Conservation (phyloP, 805 yeast species). For the Wickerhamiella australiensis region DNA sequence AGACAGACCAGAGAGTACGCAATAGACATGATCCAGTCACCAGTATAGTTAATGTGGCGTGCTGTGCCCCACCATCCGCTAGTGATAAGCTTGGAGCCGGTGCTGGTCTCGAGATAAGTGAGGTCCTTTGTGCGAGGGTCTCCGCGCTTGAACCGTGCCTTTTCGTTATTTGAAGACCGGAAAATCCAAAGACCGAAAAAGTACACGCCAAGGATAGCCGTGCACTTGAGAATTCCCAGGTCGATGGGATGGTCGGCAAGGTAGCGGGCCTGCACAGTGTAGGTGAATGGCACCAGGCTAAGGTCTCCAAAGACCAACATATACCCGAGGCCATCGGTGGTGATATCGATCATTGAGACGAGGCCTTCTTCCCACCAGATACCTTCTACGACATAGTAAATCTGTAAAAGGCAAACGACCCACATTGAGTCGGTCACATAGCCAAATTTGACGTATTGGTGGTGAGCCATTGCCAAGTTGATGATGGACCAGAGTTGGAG, state of each 20-base stretch:
- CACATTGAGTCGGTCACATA: slow-evolving; percentile 58
- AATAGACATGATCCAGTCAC: slow-evolving; percentile 86
- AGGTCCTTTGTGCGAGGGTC: slow-evolving; percentile 48
- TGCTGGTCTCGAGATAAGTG: slow-evolving; percentile 55
- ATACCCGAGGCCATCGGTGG: slow-evolving; percentile 94
- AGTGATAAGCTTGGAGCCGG: slow-evolving; percentile 66
- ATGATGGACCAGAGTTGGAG: slow-evolving; percentile 73
- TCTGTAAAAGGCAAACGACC: slow-evolving; percentile 57
- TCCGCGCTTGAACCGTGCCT: slow-evolving; percentile 72
- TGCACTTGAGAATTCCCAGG: slow-evolving; percentile 35
- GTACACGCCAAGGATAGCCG: slow-evolving; percentile 38
- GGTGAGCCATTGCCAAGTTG: slow-evolving; percentile 67
- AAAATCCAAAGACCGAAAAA: slow-evolving; percentile 66
- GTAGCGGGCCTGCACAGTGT: slow-evolving; percentile 75
- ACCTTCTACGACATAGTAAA: slow-evolving; percentile 80
- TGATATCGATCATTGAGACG: slow-evolving; percentile 87
- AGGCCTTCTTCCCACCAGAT: slow-evolving; percentile 83
- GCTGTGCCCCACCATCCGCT: slow-evolving; percentile 96
- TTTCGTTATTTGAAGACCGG: slow-evolving; percentile 73
- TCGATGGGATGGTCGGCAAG: slow-evolving; percentile 50
- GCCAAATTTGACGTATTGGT: slow-evolving; percentile 55
- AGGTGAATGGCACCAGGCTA: slow-evolving; percentile 84
- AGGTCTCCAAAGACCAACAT: slow-evolving; percentile 94
- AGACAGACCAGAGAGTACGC: slow-evolving; percentile 93
- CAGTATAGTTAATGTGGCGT: slow-evolving; percentile 89